Conservation (phyloP, 2,329 filamentous ascomycete genomes). For the Trichophyton benhamiae region DNA sequence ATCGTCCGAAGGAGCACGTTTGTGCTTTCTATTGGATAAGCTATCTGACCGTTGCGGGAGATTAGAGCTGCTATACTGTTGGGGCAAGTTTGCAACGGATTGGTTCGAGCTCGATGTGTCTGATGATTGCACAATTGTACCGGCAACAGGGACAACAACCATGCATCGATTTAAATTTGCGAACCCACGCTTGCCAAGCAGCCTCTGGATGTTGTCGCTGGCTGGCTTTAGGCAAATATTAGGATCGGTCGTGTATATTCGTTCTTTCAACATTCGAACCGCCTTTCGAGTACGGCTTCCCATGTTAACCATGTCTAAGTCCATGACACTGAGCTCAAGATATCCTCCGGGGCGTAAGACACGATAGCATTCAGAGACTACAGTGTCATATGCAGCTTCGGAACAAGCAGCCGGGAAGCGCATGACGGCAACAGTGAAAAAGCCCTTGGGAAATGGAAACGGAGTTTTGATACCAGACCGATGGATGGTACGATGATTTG, state of each 20-base stretch:
- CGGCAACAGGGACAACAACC: conserved; percentile 38
- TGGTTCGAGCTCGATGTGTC: conserved; percentile 31
- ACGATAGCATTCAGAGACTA: conserved; percentile 38
- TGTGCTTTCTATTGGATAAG: conserved; percentile 2
- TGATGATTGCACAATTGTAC: conserved; percentile 31
- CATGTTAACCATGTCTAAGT: conserved; percentile 42
- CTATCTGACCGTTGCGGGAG: conserved; percentile 6
- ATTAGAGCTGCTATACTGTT: conserved; percentile 9
- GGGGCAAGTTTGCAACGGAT: conserved; percentile 19
- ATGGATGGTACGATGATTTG: conserved; percentile 33
- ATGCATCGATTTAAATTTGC: conserved; percentile 39
- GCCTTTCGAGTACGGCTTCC: conserved; percentile 35
- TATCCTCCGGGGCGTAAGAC: conserved; percentile 39
- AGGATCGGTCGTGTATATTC: conserved; percentile 31
- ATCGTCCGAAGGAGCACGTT: conserved; percentile 26
- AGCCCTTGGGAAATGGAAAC: conserved; percentile 37
- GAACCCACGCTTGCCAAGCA: conserved; percentile 35
- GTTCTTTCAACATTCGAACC: conserved; percentile 35
- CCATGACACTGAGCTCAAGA: conserved; percentile 37
- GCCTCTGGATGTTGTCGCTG: conserved; percentile 36
- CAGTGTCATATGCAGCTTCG: conserved; percentile 32
- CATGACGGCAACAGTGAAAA: conserved; percentile 35
- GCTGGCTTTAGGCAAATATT: conserved; percentile 36
- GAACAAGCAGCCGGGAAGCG: conserved; percentile 37
- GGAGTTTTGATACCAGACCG: conserved; percentile 29